Percentiles rank a stretch among this genome's conserved stretches.
Evolutionary conservation across 768 basidiomycete genomes (phyloP).

Genomic region (Tricholoma sp.): DNA sequence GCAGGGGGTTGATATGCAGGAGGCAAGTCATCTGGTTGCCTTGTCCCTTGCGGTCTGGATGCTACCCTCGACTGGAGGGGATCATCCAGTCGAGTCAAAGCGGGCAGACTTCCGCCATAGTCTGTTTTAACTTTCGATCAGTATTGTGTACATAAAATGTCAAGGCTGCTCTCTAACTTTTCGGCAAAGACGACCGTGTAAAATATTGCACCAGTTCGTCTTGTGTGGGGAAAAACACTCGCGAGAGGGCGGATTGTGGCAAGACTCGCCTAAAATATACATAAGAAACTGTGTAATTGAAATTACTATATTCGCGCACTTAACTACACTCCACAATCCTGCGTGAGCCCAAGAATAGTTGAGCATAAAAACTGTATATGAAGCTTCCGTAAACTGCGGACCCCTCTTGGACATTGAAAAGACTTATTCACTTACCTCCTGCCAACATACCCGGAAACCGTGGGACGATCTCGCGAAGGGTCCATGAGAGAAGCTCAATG

Average conservation of each 20-base stretch:
- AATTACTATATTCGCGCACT: conserved; percentile 35
- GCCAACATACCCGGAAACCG: conserved; percentile 74
- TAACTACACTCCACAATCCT: conserved; percentile 60
- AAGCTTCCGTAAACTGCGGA: conserved; percentile 4
- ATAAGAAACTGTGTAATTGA: background rate
- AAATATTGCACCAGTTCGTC: conserved; percentile 54
- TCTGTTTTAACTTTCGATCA: conserved; percentile 36
- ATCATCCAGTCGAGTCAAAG: conserved; percentile 45
- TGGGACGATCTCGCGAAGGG: conserved; percentile 59
- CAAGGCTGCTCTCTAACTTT: conserved; percentile 36
- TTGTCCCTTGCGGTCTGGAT: conserved; percentile 9
- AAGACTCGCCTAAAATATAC: conserved; percentile 46
- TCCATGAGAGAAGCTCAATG: conserved; percentile 60
- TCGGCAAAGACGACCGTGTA: conserved; percentile 45
- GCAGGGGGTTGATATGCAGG: conserved; percentile 14
- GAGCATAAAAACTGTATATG: conserved; percentile 52
- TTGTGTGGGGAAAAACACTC: conserved; percentile 61
- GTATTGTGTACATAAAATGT: conserved; percentile 3
- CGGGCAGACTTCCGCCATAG: conserved; percentile 59
- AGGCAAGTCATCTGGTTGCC: conserved; percentile 14
- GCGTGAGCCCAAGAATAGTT: conserved; percentile 75
- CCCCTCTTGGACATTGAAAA: background rate
- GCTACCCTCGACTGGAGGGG: conserved; percentile 32
- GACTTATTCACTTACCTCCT: conserved; percentile 42
- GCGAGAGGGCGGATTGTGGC: conserved; percentile 52